Evolutionary conservation across 2,329 filamentous ascomycete species (phyloP).

Genomic region (Arthrobotrys entomopaga): DNA sequence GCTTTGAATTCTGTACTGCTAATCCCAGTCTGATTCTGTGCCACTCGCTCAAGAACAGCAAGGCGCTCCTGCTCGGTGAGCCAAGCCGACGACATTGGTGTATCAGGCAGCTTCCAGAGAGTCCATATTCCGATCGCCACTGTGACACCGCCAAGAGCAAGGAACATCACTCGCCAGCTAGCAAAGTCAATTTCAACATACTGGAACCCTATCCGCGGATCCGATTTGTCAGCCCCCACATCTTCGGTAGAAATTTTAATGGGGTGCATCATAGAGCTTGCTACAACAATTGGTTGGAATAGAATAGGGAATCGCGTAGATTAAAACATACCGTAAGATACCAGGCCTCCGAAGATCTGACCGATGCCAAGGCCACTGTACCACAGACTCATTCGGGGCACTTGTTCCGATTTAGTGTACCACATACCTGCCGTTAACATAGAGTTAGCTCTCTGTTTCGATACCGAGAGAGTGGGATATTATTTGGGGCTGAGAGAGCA

Average conservation of each 20-base stretch:
- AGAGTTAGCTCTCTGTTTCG: too few species aligned
- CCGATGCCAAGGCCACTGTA: constrained; percentile 71
- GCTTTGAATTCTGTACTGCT: constrained; percentile 68
- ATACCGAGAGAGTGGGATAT: too few species aligned
- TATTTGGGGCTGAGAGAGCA: constrained; percentile 62
- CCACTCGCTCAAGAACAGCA: constrained; percentile 67
- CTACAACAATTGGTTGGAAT: too few species aligned
- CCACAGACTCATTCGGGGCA: constrained; percentile 71
- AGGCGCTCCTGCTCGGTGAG: constrained; percentile 63
- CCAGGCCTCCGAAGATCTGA: constrained; percentile 66
- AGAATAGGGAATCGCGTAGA: not conserved
- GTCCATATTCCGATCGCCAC: constrained; percentile 63
- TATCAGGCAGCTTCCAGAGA: constrained; percentile 66
- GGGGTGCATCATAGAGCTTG: too few species aligned
- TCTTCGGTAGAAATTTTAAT: too few species aligned
- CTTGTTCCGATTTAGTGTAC: constrained; percentile 67
- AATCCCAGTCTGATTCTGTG: constrained; percentile 70
- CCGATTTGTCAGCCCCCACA: not conserved
- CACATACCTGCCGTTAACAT: constrained; percentile 55
- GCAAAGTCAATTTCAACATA: constrained; percentile 63
- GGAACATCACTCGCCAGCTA: constrained; percentile 67
- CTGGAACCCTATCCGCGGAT: constrained; percentile 64
- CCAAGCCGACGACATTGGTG: constrained; percentile 65
- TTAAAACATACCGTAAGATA: constrained; percentile 63
- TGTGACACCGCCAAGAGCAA: constrained; percentile 66